Evolutionary conservation across 257 asterid species (phyloP).

Genomic region (Catharanthus roseus): DNA sequence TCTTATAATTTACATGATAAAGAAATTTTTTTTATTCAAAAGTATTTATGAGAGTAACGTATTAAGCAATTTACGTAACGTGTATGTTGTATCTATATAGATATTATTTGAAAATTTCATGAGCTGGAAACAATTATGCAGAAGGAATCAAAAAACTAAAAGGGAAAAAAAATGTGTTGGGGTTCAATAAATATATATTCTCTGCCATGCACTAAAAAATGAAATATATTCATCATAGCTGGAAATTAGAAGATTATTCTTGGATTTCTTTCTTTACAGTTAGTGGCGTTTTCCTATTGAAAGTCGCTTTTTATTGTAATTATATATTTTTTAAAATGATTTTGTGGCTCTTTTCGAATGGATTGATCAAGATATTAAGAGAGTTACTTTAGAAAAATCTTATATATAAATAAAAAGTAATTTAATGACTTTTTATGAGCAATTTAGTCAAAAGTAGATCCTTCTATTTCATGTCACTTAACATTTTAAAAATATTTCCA

Average conservation of each 20-base stretch:
- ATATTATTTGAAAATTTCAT: too few relatives aligned
- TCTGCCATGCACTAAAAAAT: constrained; percentile 37
- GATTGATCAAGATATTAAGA: constrained; percentile 10
- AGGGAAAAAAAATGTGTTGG: constrained; percentile 12
- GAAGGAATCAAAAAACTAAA: constrained; percentile 37
- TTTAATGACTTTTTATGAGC: constrained; percentile 3
- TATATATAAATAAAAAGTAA: constrained; percentile 8
- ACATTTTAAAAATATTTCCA: background rate
- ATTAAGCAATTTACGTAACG: too few relatives aligned
- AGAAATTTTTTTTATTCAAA: too few relatives aligned
- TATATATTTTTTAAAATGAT: background rate
- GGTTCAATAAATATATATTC: constrained; percentile 31
- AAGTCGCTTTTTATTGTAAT: constrained; percentile 1
- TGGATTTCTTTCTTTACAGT: constrained; percentile 5
- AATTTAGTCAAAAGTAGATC: constrained; percentile 29
- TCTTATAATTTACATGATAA: too few relatives aligned
- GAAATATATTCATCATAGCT: constrained; percentile 38
- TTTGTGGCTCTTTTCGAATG: background rate
- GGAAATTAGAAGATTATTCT: constrained; percentile 24
- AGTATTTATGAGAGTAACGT: too few relatives aligned
- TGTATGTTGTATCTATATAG: too few relatives aligned
- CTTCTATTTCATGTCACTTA: constrained; percentile 22
- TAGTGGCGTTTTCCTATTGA: constrained; percentile 33
- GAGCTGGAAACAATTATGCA: constrained; percentile 41
- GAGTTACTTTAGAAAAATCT: too few relatives aligned